Evolutionary conservation across 129 eudicot species (phyloP).

Genomic region (Daucus carota): DH1_v3.0 NC_030389.2:4873501-4874000

Average conservation of each 20-base stretch:
- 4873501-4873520: conserved; percentile 88
- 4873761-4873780: neutral
- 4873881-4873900: neutral
- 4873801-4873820: neutral
- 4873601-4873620: neutral
- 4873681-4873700: neutral
- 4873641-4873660: neutral
- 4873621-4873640: neutral
- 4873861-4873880: neutral
- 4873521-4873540: conserved; percentile 85
- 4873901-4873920: neutral
- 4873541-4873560: conserved; percentile 74
- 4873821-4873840: neutral
- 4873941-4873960: neutral
- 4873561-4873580: neutral
- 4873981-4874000: neutral
- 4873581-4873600: neutral
- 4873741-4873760: neutral
- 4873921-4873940: neutral
- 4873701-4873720: neutral
- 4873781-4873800: neutral
- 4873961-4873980: neutral
- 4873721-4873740: neutral
- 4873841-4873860: neutral
- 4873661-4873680: neutral